Evolutionary conservation across 2,329 filamentous ascomycete genomes (phyloP), one percentile per base, ranked within the genome.

Genomic region (Colletotrichum simmondsii): DNA sequence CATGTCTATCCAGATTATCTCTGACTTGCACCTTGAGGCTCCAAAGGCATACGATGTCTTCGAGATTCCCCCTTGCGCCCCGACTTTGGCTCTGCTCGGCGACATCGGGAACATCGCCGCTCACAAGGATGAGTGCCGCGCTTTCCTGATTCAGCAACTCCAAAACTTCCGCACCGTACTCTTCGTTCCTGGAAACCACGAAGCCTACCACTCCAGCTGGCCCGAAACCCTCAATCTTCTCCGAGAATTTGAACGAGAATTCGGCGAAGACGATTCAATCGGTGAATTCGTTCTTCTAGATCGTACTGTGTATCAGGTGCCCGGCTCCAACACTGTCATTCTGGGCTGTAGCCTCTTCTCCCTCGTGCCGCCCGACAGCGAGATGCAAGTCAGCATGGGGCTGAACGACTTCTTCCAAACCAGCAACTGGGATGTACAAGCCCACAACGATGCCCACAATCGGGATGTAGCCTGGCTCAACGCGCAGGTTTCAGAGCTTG

Each of bases 111-210:
- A 85, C 68, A 63, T 83, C 26, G 75, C 69, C 2, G 73, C 80
- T 10, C 82, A 86, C 71, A 81, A 86, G 54, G 76, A 82, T 16
- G 83, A 85, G 1, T 85, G 85, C 74, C 80, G 86, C 42, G 65
- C 42, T 1, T 91, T 91, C 75, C 77, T 91, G 11, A 80, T 77
- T 14, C 76, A 74, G 2, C 88, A 90, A 75, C 83, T 91, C 3
- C 37, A 52, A 2, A 79, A 84, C 7, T 91, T 90, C 75, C 77
- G 80, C 5, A 77, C 81, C 2, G 86, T 91, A 1, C 83, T 91
- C 53, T 82, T 90, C 35, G 81, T 91, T 0, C 78, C 86, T 0
- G 88, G 89, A 0, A 91, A 91, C 75, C 89, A 91, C 76, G 89
- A 92, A 76, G 82, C 88, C 0, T 90, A 87, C 74, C 76, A 79